Evolutionary conservation across 106 monocot species (phyloP).

Genomic region (Dactylorhiza incarnata): DNA sequence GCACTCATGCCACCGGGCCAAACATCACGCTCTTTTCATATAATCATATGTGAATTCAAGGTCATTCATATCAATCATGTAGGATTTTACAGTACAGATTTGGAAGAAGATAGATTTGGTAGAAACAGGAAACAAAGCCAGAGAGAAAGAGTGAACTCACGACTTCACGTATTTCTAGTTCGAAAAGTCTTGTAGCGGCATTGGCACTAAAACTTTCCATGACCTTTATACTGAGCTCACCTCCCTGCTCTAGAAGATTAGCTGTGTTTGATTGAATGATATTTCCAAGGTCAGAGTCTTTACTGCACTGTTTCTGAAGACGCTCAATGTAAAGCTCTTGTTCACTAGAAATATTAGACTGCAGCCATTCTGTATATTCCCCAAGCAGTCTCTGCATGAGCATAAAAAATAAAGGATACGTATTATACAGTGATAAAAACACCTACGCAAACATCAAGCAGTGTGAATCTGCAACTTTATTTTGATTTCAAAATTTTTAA

Average conservation of each 20-base stretch:
- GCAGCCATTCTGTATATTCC: conserved; percentile 76
- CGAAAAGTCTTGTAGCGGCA: conserved; percentile 78
- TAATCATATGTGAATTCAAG: too few relatives aligned
- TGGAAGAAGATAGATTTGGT: not conserved
- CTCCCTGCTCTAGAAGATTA: conserved; percentile 18
- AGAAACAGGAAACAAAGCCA: not conserved
- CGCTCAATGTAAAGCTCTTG: conserved; percentile 35
- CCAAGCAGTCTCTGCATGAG: conserved; percentile 48
- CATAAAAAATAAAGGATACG: too few relatives aligned
- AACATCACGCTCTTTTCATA: too few relatives aligned
- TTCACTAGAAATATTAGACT: conserved; percentile 47
- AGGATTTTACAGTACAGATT: not conserved
- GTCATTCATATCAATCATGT: too few relatives aligned
- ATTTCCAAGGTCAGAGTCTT: conserved; percentile 10
- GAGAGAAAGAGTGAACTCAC: conserved; percentile 30
- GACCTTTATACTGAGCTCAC: conserved; percentile 43
- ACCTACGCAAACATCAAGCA: too few relatives aligned
- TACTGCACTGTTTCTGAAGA: conserved; percentile 38
- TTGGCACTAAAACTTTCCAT: conserved; percentile 57
- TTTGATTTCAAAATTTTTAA: too few relatives aligned
- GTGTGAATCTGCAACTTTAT: too few relatives aligned
- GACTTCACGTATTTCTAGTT: conserved; percentile 93
- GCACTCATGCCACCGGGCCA: too few relatives aligned
- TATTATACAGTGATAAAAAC: too few relatives aligned
- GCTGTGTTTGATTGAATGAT: conserved; percentile 16